Base-by-base conservation (phyloP, 345 rosid species). In the Camelina sativa region DNA sequence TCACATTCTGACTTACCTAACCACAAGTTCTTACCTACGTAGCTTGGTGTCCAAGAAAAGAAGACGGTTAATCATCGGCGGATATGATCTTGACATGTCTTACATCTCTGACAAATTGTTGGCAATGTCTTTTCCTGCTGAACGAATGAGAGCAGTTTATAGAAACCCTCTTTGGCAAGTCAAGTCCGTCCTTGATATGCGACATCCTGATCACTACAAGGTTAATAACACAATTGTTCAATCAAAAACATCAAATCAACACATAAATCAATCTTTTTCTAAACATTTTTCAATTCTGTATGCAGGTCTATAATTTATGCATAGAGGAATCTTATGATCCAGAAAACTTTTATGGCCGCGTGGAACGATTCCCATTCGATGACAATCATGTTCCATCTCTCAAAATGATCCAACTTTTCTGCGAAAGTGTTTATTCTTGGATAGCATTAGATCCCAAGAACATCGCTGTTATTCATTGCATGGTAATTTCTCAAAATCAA, bases 141-240 rank as follows among this genome's bases (percentile, higher is more conserved):
- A 94, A 78, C 84, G 87, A 20, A 88, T 94, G 97, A 80, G 92
- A 40, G 95, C 96, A 0, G 79, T 94, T 80, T 90, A 91, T 62
- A 84, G 97, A 20, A 94, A 94, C 74, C 98, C 98, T 61, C 84
- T 94, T 13, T 94, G 98, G 97, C 97, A 94, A 86, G 98, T 94
- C 73, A 88, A 88, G 81, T 85, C 93, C 23, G 98, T 91, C 55
- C 86, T 94, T 52, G 97, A 91, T 73, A 85, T 86, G 97, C 80
- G 91, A 72, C 96, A 94, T 72, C 66, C 65, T 11, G 88, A 74
- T 15, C 93, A 94, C 53, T 94, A 91, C 80, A 90, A 90, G 98
- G 98, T 94, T 91, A 28, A 58, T 25, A 50, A 73, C 8, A 64
- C 16, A 20, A 10, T 1, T 30, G 20, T 30, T 53, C 22, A 12